phyloP scores from a whole-genome alignment of 192 early-diverging fungal species.

The Coemansia sp. region DNA sequence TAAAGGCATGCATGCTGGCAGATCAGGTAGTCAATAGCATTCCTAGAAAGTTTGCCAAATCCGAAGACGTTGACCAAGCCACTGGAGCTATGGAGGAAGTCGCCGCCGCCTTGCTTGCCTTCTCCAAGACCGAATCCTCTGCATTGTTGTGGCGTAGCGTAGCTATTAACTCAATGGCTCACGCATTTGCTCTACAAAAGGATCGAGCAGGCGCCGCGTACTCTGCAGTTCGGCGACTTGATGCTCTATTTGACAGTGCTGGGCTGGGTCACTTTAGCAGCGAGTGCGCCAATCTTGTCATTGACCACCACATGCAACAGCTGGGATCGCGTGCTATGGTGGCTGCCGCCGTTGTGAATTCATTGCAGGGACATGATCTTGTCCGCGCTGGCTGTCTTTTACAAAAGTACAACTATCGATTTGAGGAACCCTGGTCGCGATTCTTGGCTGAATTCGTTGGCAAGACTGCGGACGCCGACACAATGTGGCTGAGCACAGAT shows the following conservation, averaged over 20 bases:
- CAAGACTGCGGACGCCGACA: slow-evolving; percentile 10
- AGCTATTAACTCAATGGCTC: slow-evolving; percentile 13
- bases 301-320: slow-evolving; percentile 30
- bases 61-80: slow-evolving; percentile 45
- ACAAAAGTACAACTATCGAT: slow-evolving; percentile 1
- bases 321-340: slow-evolving; percentile 9
- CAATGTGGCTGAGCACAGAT: slow-evolving; percentile 18
- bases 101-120: slow-evolving; percentile 28
- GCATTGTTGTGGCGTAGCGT: slow-evolving; percentile 17
- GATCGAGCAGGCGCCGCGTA: slow-evolving; percentile 10
- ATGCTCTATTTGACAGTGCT: neutral
- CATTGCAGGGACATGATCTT: slow-evolving; percentile 22
- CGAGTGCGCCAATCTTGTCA: slow-evolving; percentile 36
- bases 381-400: slow-evolving; percentile 25
- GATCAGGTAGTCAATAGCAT: slow-evolving; percentile 1
- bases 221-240: neutral
- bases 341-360: slow-evolving; percentile 16
- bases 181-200: slow-evolving; percentile 29
- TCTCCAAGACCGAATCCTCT: neutral
- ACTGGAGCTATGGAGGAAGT: slow-evolving; percentile 35
- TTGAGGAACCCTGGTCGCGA: slow-evolving; percentile 35
- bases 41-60: slow-evolving; percentile 44
- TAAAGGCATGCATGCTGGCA: neutral
- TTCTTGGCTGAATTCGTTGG: slow-evolving; percentile 29
- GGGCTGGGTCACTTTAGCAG: slow-evolving; percentile 17